phyloP scores from a whole-genome alignment of 805 yeast species.

The Wickerhamomyces chaumierensis region DNA sequence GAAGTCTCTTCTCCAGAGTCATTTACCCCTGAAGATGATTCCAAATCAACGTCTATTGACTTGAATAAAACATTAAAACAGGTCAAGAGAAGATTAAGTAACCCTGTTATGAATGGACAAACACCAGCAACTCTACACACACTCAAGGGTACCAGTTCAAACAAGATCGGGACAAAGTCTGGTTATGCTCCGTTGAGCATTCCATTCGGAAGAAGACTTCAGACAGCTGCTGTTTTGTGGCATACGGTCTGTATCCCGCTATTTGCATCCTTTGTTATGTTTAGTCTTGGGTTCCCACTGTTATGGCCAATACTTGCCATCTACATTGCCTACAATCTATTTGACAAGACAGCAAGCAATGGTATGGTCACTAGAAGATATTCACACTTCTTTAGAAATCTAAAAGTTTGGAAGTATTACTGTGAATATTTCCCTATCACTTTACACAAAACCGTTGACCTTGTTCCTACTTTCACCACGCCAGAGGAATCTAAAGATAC shows the following conservation, averaged over 20 bases:
- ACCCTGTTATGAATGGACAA: neutral
- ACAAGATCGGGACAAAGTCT: neutral
- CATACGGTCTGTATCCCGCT: conserved; percentile 64
- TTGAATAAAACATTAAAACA: neutral
- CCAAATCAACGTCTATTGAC: too few species aligned
- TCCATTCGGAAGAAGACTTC: conserved; percentile 46
- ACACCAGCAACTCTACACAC: neutral
- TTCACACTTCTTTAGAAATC: conserved; percentile 44
- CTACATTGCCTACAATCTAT: conserved; percentile 47
- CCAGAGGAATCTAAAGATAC: neutral
- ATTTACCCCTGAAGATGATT: too few species aligned
- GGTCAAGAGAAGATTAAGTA: neutral
- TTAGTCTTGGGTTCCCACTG: conserved; percentile 43
- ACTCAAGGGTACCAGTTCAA: neutral
- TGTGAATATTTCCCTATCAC: conserved; percentile 72
- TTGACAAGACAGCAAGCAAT: conserved; percentile 61
- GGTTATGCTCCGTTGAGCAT: conserved; percentile 41
- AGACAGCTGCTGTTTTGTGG: conserved; percentile 61
- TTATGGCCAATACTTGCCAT: conserved; percentile 61
- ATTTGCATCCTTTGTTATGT: conserved; percentile 41
- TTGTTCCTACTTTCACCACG: conserved; percentile 61
- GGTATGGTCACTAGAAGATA: conserved; percentile 56
- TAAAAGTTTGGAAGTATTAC: conserved; percentile 58
- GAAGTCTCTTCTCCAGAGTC: too few species aligned
- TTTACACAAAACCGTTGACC: conserved; percentile 53